Base-by-base conservation (phyloP, 2,329 filamentous ascomycete genomes). In the Thielaviopsis populi region DNA sequence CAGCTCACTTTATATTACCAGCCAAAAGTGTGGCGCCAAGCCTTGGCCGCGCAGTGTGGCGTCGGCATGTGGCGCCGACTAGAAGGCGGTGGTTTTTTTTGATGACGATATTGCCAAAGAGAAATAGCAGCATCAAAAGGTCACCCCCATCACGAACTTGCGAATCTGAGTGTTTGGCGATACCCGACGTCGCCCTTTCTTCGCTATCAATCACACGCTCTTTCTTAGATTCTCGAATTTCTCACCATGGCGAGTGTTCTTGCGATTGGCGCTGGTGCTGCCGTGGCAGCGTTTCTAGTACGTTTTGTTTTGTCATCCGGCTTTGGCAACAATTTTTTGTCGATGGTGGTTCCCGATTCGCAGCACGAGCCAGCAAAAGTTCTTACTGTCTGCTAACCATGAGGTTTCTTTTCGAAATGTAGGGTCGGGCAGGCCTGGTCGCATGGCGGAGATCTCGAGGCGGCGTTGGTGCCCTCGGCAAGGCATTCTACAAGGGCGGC, bases 401-500 rank as follows among this genome's bases (percentile, higher is more conserved):
- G 7, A 7, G 3, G 7, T 33, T 33, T 33, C 30, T 33, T 7
- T 33, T 33, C 17, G 17, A 43, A 41, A 24, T 61, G 48, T 71
- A 96, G 91, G 92, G 94, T 69, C 89, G 94, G 72, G 92, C 94
- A 66, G 92, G 91, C 70, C 82, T 95, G 46, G 88, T 97, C 71
- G 94, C 94, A 69, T 83, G 91, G 74, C 85, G 91, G 68, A 84
- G 89, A 71, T 95, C 87, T 66, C 83, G 88, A 67, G 88, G 88
- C 67, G 86, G 86, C 68, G 80, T 88, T 59, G 88, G 87, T 68
- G 86, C 88, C 42, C 78, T 96, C 69, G 94, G 94, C 70, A 91
- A 91, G 75, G 85, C 91, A 50, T 99, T 91, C 73, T 97, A 96
- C 81, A 99, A 97, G 76, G 94, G 94, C 69, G 94, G 94, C n/a